Evolutionary conservation across 2,329 filamentous ascomycete species (phyloP).

Genomic region (Purpureocillium takamizusanense): DNA sequence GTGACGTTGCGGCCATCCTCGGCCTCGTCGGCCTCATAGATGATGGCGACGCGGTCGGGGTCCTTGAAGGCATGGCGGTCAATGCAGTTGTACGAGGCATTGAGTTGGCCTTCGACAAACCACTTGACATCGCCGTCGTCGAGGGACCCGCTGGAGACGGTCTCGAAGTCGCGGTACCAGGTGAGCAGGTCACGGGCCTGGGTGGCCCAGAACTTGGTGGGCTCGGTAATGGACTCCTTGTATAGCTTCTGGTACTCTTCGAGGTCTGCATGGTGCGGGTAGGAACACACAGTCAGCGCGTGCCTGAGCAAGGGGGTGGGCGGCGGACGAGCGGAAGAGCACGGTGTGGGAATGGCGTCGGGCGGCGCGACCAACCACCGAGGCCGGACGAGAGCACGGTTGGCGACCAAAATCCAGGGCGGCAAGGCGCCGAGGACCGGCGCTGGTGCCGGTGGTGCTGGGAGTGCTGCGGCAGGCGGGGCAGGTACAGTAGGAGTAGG

Average conservation of each 20-base stretch:
- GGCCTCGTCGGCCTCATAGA: slow-evolving; percentile 95
- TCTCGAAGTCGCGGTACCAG: slow-evolving; percentile 89
- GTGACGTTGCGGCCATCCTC: slow-evolving; percentile 81
- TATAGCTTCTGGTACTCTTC: slow-evolving; percentile 61
- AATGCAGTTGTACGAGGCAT: slow-evolving; percentile 95
- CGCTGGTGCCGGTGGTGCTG: too few relatives aligned
- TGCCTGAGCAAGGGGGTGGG: background rate
- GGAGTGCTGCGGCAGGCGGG: background rate
- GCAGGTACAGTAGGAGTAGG: too few relatives aligned
- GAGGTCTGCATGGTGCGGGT: slow-evolving; percentile 40
- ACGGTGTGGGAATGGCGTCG: slow-evolving; percentile 1
- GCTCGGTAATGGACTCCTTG: slow-evolving; percentile 81
- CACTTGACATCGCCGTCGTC: slow-evolving; percentile 77
- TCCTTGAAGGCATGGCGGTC: slow-evolving; percentile 95
- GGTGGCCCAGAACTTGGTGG: slow-evolving; percentile 81
- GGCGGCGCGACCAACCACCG: background rate
- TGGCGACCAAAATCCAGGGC: too few relatives aligned
- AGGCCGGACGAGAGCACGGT: slow-evolving; percentile 5
- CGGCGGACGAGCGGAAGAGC: slow-evolving; percentile 5
- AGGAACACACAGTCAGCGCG: slow-evolving; percentile 5
- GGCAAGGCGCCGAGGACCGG: too few relatives aligned
- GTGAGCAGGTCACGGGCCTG: slow-evolving; percentile 81
- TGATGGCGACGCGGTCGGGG: slow-evolving; percentile 88
- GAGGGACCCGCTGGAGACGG: slow-evolving; percentile 71
- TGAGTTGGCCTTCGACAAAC: slow-evolving; percentile 90